Evolutionary conservation across 108 stramenopile species (phyloP).

Genomic region (Cyclotella sp.): DNA sequence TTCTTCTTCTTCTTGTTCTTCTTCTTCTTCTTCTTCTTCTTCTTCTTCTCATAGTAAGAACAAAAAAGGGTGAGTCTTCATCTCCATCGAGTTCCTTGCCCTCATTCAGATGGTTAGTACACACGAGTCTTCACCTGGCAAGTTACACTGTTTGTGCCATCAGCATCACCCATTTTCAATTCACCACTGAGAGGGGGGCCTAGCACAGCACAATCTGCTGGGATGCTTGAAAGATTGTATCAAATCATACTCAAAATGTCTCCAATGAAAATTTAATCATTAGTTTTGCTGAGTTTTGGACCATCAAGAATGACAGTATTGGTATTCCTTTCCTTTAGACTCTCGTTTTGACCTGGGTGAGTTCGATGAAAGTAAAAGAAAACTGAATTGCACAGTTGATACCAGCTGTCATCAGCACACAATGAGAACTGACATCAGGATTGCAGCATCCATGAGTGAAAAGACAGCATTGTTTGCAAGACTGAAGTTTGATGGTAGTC

Average conservation of each 20-base stretch:
- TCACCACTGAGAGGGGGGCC: constrained; percentile 76
- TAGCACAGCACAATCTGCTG: constrained; percentile 93
- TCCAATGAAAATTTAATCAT: constrained; percentile 95
- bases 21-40: too few relatives aligned
- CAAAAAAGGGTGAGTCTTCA: constrained; percentile 79
- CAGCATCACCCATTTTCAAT: constrained; percentile 93
- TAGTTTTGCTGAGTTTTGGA: constrained; percentile 67
- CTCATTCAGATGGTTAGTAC: constrained; percentile 73
- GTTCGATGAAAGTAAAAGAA: constrained; percentile 93
- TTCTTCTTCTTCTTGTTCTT: too few relatives aligned
- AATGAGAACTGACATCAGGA: constrained; percentile 86
- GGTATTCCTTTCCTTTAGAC: constrained; percentile 82
- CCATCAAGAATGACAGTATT: constrained; percentile 90
- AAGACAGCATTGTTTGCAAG: constrained; percentile 74
- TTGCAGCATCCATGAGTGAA: constrained; percentile 96
- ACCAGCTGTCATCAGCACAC: constrained; percentile 89
- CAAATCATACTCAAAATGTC: constrained; percentile 93
- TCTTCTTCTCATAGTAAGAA: too few relatives aligned
- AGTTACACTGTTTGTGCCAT: constrained; percentile 87
- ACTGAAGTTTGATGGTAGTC: constrained; percentile 60
- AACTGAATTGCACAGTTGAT: constrained; percentile 96
- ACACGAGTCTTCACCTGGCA: constrained; percentile 87
- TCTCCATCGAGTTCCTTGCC: constrained; percentile 74
- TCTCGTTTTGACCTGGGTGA: too few relatives aligned
- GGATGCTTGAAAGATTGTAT: constrained; percentile 84